These are phyloP conservation scores for Striga hermonthica DNA, from an alignment of 305 asterid genomes.

Conservation along the genomic window DNA sequence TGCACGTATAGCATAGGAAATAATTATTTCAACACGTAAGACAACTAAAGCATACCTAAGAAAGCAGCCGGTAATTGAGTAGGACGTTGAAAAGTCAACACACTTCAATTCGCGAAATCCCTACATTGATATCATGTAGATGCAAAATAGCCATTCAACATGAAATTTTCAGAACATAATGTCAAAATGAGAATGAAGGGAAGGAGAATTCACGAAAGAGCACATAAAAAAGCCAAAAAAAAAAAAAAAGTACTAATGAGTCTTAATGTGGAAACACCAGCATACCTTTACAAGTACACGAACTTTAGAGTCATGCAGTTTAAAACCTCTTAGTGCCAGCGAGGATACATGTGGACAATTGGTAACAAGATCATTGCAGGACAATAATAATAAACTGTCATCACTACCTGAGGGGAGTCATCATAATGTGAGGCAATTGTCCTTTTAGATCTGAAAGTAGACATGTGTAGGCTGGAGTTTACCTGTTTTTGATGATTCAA, in stretches of 20 bases:
- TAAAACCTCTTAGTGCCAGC: constrained; percentile 71
- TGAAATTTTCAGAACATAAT: not conserved
- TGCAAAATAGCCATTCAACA: constrained; percentile 14
- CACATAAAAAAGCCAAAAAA: not conserved
- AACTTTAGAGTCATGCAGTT: constrained; percentile 58
- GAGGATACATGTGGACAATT: constrained; percentile 61
- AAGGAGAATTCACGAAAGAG: not conserved
- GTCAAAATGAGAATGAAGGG: not conserved
- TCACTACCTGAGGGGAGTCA: constrained; percentile 60
- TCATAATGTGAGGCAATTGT: constrained; percentile 31
- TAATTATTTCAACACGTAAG: constrained; percentile 2
- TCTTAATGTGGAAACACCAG: constrained; percentile 21
- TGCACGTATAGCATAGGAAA: not conserved
- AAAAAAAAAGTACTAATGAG: not conserved
- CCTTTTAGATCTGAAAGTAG: constrained; percentile 16
- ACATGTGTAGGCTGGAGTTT: constrained; percentile 26
- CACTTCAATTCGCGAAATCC: constrained; percentile 65
- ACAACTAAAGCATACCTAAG: constrained; percentile 52
- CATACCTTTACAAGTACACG: constrained; percentile 71
- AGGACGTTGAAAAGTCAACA: constrained; percentile 76
- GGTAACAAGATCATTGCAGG: constrained; percentile 63
- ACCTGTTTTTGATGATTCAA: constrained; percentile 80
- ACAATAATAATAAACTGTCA: constrained; percentile 63
- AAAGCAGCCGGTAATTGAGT: constrained; percentile 67
- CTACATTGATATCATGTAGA: constrained; percentile 42